Evolutionary conservation across 2,329 filamentous ascomycete genomes (phyloP).

Genomic region (Penicillium freii): DNA sequence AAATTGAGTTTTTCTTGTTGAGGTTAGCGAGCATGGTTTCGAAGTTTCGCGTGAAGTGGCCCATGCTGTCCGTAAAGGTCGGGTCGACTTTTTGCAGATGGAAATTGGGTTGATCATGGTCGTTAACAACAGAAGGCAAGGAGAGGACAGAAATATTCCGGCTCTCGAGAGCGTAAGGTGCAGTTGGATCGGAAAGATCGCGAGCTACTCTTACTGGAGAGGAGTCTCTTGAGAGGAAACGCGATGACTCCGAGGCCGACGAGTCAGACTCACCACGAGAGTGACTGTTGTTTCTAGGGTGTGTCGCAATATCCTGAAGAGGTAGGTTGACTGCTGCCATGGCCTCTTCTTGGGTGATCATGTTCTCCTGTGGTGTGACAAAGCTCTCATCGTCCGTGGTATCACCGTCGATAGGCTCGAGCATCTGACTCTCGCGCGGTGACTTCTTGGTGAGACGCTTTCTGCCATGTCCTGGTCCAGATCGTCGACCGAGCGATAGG

Average conservation of each 20-base stretch:
- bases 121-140: conserved; percentile 56
- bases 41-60: conserved; percentile 60
- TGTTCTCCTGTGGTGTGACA: conserved; percentile 9
- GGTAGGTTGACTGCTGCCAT: conserved; percentile 2
- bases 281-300: not conserved
- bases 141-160: conserved; percentile 52
- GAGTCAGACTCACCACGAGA: conserved; percentile 1
- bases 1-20: conserved; percentile 57
- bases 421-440: conserved; percentile 8
- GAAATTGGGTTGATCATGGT: conserved; percentile 57
- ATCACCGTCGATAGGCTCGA: conserved; percentile 18
- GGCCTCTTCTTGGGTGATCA: conserved; percentile 1
- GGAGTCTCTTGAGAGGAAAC: conserved; percentile 33
- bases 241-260: conserved; percentile 7
- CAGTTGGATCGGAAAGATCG: not conserved
- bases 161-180: not conserved
- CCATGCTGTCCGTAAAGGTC: conserved; percentile 64
- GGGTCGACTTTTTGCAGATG: conserved; percentile 65
- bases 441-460: conserved; percentile 14
- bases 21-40: conserved; percentile 56
- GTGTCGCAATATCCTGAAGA: not conserved
- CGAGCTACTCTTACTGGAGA: conserved; percentile 42
- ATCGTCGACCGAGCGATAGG: conserved; percentile 16
- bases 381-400: conserved; percentile 29
- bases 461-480: conserved; percentile 18